Conservation (phyloP, 179 eudicot species). For the Silene noctiflora region DNA sequence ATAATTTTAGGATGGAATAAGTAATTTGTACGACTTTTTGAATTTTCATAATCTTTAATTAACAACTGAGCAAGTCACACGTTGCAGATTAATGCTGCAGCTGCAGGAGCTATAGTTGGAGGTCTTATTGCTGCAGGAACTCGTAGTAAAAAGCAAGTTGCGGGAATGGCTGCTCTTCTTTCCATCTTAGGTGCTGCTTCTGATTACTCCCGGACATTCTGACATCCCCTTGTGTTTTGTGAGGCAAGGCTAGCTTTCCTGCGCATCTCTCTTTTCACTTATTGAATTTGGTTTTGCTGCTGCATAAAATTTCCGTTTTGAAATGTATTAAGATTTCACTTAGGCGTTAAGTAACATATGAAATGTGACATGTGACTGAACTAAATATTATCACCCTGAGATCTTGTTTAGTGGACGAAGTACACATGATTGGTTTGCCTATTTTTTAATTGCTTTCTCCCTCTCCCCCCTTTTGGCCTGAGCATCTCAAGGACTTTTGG, state of each 20-base stretch:
- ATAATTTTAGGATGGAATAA: background rate
- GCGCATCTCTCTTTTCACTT: background rate
- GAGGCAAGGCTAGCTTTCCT: slow-evolving; percentile 14
- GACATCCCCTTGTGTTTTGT: slow-evolving; percentile 12
- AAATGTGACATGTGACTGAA: background rate
- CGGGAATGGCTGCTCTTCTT: slow-evolving; percentile 56
- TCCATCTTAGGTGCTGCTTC: slow-evolving; percentile 53
- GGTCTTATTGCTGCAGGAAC: slow-evolving; percentile 66
- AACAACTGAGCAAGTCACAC: slow-evolving; percentile 5
- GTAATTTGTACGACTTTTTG: background rate
- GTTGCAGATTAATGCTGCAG: slow-evolving; percentile 61
- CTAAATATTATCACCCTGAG: background rate
- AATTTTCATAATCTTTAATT: background rate
- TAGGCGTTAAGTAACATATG: background rate
- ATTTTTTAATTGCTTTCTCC: background rate
- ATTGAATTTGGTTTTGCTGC: background rate
- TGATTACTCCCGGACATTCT: slow-evolving; percentile 41
- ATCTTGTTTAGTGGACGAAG: no score
- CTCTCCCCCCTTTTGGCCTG: background rate
- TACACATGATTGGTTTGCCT: background rate
- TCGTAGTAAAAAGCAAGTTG: slow-evolving; percentile 72
- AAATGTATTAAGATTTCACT: background rate
- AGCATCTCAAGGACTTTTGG: background rate
- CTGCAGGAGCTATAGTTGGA: slow-evolving; percentile 82
- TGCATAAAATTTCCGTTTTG: background rate